Percentiles rank a stretch among this genome's conserved stretches.
Evolutionary conservation across 139 green algal genomes (phyloP).

Genomic region (Chlamydomonas sp.): DNA sequence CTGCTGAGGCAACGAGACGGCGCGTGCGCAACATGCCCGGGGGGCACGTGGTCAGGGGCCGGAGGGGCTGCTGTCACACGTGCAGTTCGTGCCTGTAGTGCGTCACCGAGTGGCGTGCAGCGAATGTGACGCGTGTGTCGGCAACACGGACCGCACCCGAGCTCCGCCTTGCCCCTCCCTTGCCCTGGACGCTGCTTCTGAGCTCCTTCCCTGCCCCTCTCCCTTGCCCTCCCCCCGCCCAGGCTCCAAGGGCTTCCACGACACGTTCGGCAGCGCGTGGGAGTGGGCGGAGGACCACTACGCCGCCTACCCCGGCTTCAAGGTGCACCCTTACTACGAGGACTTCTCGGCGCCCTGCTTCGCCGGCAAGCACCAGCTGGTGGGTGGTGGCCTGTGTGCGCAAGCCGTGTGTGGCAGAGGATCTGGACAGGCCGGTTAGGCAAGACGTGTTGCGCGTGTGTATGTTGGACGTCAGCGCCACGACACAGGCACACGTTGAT

Average conservation of each 20-base stretch:
- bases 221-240: background rate
- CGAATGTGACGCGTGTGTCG: no score
- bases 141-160: no score
- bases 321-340: conserved; percentile 77
- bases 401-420: no score
- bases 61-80: no score
- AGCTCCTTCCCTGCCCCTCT: background rate
- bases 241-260: conserved; percentile 51
- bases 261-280: conserved; percentile 56
- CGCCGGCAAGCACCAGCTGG: conserved; percentile 78
- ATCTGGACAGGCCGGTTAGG: no score
- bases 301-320: conserved; percentile 68
- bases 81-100: no score
- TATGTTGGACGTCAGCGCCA: no score
- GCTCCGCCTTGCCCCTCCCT: background rate
- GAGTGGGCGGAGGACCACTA: conserved; percentile 79
- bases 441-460: no score
- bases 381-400: background rate
- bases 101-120: no score
- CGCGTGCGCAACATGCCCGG: no score
- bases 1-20: no score
- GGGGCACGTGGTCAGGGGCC: no score
- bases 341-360: conserved; percentile 85
- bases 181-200: background rate
- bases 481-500: background rate